Evolutionary conservation across 129 eudicot species (phyloP).

Genomic region (carrot (Daucus carota)): DNA sequence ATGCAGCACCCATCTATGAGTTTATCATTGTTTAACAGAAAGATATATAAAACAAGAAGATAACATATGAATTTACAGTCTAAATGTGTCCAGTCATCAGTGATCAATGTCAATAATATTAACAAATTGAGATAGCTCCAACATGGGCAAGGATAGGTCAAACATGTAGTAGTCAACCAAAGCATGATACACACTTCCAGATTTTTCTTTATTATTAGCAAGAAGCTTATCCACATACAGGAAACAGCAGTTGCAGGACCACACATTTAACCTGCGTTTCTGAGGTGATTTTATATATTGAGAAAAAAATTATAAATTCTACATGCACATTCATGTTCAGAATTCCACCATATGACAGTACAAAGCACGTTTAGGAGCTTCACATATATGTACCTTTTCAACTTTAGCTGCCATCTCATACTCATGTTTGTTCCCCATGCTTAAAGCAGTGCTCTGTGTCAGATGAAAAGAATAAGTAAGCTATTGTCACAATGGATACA

Average conservation of each 20-base stretch:
- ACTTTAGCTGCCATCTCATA: slow-evolving; percentile 86
- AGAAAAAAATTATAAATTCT: not conserved
- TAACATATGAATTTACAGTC: not conserved
- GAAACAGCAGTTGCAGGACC: not conserved
- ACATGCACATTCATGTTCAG: not conserved
- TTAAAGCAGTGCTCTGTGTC: slow-evolving; percentile 41
- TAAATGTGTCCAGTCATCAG: not conserved
- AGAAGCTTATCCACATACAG: not conserved
- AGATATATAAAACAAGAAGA: not conserved
- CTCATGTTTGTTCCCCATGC: slow-evolving; percentile 81
- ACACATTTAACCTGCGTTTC: not conserved
- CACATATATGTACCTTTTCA: slow-evolving; percentile 51
- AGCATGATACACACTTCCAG: not conserved
- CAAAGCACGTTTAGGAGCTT: slow-evolving; percentile 9
- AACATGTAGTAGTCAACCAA: not conserved
- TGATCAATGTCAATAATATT: not conserved
- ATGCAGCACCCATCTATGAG: not conserved
- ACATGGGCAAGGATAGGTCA: not conserved
- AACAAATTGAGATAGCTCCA: not conserved
- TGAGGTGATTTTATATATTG: not conserved
- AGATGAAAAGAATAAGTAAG: not conserved
- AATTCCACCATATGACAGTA: slow-evolving; percentile 10
- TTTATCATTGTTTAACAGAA: not conserved
- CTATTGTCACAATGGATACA: not conserved
- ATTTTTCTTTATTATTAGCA: not conserved